Percentiles rank a stretch among this genome's conserved stretches.
Evolutionary conservation across 1,284 basidiomycete genomes (phyloP).

Genomic region (Leucoagaricus sp.): DNA sequence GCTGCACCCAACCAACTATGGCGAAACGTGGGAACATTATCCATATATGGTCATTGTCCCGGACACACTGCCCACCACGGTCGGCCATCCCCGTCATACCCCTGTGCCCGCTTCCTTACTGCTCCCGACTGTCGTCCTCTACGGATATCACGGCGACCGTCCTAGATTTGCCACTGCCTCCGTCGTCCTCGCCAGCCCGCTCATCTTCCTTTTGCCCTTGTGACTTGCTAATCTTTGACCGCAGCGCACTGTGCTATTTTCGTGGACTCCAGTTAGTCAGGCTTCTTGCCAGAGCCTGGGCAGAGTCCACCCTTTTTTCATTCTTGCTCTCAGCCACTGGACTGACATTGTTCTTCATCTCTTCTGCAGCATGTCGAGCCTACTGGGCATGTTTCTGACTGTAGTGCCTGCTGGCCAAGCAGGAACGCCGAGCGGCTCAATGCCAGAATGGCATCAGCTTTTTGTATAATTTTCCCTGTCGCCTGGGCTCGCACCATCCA

Average conservation of each 20-base stretch:
- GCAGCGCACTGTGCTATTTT: constrained; percentile 7
- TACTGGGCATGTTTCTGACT: too few species aligned
- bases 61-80: neutral
- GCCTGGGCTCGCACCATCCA: too few species aligned
- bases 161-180: neutral
- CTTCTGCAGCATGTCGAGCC: too few species aligned
- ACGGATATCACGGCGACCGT: neutral
- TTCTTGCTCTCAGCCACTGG: too few species aligned
- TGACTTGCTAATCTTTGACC: neutral
- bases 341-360: too few species aligned
- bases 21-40: constrained; percentile 7
- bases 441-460: too few species aligned
- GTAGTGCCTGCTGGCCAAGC: too few species aligned
- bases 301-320: neutral
- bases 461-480: too few species aligned
- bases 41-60: constrained; percentile 3
- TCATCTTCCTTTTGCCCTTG: neutral
- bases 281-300: neutral
- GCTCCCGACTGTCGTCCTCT: neutral
- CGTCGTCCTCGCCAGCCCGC: neutral
- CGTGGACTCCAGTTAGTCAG: neutral
- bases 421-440: too few species aligned
- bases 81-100: constrained; percentile 7
- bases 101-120: neutral
- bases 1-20: constrained; percentile 12